phyloP scores from a whole-genome alignment of 176 grass and related monocot species.

The Dendrocalamus sinicus region DNA sequence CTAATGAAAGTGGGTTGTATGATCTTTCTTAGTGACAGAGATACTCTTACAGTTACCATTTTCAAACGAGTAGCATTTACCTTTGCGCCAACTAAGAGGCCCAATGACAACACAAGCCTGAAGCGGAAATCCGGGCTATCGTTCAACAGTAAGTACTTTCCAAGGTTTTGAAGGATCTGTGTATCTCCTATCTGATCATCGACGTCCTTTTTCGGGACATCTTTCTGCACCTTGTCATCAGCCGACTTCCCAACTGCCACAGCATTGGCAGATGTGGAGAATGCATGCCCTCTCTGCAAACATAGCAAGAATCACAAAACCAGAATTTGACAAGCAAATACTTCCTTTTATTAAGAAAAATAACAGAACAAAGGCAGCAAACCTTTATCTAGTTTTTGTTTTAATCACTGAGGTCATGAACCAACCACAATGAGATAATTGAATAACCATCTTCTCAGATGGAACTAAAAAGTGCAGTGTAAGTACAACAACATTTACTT shows the following conservation, averaged over 20 bases:
- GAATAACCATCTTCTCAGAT: conserved; percentile 9
- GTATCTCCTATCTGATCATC: conserved; percentile 82
- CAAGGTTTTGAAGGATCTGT: conserved; percentile 77
- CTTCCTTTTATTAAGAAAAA: not conserved
- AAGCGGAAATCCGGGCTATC: conserved; percentile 90
- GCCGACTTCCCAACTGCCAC: conserved; percentile 48
- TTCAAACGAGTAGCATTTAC: conserved; percentile 49
- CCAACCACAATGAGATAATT: not conserved
- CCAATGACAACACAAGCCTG: conserved; percentile 73
- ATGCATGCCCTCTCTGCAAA: conserved; percentile 66
- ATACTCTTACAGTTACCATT: not conserved
- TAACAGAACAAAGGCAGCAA: conserved; percentile 27
- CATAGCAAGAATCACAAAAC: conserved; percentile 39
- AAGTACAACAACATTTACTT: conserved; percentile 11
- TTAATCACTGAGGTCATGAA: conserved; percentile 1
- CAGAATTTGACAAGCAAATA: conserved; percentile 23
- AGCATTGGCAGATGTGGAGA: conserved; percentile 78
- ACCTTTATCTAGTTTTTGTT: not conserved
- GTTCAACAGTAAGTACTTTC: conserved; percentile 78
- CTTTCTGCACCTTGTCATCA: conserved; percentile 62
- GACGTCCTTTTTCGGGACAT: conserved; percentile 55
- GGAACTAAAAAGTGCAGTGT: not conserved
- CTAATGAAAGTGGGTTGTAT: not conserved
- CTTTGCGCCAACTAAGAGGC: conserved; percentile 93
- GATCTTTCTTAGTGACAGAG: not conserved